These are phyloP conservation scores for Moniliophthora roreri DNA, from an alignment of 1,284 basidiomycete species.

Conservation along the genomic window DNA sequence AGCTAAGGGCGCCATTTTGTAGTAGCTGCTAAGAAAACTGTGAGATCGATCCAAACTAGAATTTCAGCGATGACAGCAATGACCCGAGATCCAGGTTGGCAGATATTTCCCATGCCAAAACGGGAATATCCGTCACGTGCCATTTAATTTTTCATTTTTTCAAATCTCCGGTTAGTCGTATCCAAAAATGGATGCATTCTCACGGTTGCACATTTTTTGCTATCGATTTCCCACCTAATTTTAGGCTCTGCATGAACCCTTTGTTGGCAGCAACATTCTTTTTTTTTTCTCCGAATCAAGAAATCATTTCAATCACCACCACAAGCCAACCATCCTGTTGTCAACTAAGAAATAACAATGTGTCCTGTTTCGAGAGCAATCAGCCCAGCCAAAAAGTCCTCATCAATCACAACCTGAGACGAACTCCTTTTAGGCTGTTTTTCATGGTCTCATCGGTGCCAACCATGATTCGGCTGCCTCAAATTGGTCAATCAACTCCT, in stretches of 20 bases:
- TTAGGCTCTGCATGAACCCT: constrained; percentile 16
- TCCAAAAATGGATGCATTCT: constrained; percentile 7
- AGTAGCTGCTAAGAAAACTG: constrained; percentile 16
- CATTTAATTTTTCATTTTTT: background rate
- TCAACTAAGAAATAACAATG: background rate
- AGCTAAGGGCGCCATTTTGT: constrained; percentile 20
- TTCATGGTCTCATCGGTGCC: constrained; percentile 83
- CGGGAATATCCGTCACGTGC: constrained; percentile 10
- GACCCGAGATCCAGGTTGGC: constrained; percentile 20
- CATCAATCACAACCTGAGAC: constrained; percentile 1
- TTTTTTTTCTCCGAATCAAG: background rate
- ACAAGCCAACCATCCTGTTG: background rate
- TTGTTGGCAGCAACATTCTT: constrained; percentile 12
- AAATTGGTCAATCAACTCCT: constrained; percentile 90
- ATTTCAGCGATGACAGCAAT: constrained; percentile 15
- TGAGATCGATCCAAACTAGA: constrained; percentile 19
- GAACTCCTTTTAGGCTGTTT: background rate
- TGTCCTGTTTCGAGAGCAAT: constrained; percentile 3
- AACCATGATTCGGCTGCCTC: constrained; percentile 94
- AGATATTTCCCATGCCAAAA: constrained; percentile 31
- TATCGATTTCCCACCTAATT: constrained; percentile 20
- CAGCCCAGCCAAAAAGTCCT: background rate
- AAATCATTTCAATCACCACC: constrained; percentile 4
- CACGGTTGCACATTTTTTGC: constrained; percentile 6
- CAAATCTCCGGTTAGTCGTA: background rate